A percentile compares a stretch with the other conserved stretches of the same genome.
These are phyloP conservation scores for Schrenkiella parvula DNA, from an alignment of 345 rosid genomes.

Conservation along the genomic window DNA sequence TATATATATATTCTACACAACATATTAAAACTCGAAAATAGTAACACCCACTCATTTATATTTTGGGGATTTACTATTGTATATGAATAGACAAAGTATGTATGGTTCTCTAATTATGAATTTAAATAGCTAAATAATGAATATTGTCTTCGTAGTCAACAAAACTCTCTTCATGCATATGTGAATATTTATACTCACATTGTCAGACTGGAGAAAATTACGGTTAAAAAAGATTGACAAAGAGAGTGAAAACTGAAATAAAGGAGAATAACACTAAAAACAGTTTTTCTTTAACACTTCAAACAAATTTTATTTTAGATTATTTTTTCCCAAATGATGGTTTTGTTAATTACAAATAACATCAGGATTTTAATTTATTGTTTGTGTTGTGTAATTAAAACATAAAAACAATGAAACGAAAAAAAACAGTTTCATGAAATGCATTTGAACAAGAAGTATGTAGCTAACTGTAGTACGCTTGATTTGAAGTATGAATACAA, in stretches of 20 bases:
- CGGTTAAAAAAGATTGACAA: neutral
- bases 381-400: neutral
- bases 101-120: neutral
- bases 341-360: neutral
- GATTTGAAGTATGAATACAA: conserved; percentile 29
- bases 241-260: neutral
- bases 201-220: neutral
- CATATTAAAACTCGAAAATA: neutral
- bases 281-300: neutral
- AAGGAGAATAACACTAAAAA: neutral
- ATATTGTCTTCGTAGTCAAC: neutral
- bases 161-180: neutral
- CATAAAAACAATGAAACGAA: neutral
- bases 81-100: conserved; percentile 7
- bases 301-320: neutral
- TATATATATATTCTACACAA: neutral
- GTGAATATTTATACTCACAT: neutral
- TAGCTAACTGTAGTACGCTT: conserved; percentile 3
- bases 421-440: conserved; percentile 2
- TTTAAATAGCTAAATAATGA: neutral
- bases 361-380: neutral
- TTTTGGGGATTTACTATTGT: neutral
- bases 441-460: neutral
- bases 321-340: neutral
- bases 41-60: neutral